These are phyloP conservation scores for Cairneyella variabilis DNA, from an alignment of 495 filamentous ascomycete genomes.

Conservation along the genomic window DNA sequence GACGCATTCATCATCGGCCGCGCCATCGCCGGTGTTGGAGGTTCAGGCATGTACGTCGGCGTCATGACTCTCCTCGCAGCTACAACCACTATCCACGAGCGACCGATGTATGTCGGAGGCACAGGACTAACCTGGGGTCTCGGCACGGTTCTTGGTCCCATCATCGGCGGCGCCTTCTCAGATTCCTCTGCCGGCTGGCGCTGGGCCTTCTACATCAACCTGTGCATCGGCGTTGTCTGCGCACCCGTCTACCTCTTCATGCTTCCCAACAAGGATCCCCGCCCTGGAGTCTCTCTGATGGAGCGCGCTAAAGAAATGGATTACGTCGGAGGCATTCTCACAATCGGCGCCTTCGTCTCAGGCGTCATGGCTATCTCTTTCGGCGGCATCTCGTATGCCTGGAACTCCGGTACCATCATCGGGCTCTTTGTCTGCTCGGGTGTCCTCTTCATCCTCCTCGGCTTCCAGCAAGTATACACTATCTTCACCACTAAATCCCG, in stretches of 20 bases:
- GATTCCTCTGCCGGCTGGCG: conserved; percentile 51
- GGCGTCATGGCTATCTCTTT: conserved; percentile 52
- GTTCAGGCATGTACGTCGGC: conserved; percentile 50
- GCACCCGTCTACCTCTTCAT: conserved; percentile 55
- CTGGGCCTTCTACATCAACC: conserved; percentile 74
- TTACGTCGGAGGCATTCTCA: conserved; percentile 40
- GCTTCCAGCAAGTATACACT: conserved; percentile 47
- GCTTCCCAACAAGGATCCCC: conserved; percentile 46
- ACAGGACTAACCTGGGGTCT: conserved; percentile 45
- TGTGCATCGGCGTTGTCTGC: conserved; percentile 49
- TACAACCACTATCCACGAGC: conserved; percentile 40
- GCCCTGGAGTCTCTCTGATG: conserved; percentile 29
- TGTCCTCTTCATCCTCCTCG: conserved; percentile 45
- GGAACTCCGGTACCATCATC: conserved; percentile 51
- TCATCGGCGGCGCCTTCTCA: conserved; percentile 62
- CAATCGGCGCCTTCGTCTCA: conserved; percentile 36
- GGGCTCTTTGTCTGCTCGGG: conserved; percentile 47
- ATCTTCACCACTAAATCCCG: conserved; percentile 42
- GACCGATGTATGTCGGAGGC: conserved; percentile 43
- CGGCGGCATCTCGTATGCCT: conserved; percentile 50
- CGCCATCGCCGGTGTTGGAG: conserved; percentile 39
- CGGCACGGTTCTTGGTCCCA: conserved; percentile 52
- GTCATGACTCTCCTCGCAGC: conserved; percentile 40
- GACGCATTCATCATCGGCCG: conserved; percentile 52
- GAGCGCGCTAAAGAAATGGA: conserved; percentile 41